phyloP scores from a whole-genome alignment of 2,329 filamentous ascomycete species.

The Macrophomina phaseolina region DNA sequence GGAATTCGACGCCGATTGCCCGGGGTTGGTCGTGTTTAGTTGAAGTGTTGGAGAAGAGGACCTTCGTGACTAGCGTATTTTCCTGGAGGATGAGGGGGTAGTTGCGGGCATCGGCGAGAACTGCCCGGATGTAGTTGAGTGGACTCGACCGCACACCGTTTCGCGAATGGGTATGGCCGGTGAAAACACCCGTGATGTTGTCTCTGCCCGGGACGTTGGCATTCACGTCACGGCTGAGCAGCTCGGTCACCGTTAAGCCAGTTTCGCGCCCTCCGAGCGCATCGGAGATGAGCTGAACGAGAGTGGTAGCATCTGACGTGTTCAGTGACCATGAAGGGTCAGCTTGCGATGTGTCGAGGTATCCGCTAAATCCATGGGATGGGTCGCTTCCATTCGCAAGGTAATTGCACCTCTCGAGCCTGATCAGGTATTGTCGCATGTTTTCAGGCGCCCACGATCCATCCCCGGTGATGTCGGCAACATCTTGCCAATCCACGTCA shows the following conservation, averaged over 20 bases:
- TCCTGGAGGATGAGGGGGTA: conserved; percentile 63
- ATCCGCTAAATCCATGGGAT: conserved; percentile 65
- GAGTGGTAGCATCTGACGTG: conserved; percentile 36
- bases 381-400: conserved; percentile 45
- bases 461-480: conserved; percentile 65
- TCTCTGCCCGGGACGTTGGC: conserved; percentile 41
- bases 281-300: conserved; percentile 44
- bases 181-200: conserved; percentile 1
- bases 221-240: conserved; percentile 61
- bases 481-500: conserved; percentile 64
- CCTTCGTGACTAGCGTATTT: conserved; percentile 69
- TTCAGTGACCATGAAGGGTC: conserved; percentile 56
- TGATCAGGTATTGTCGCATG: conserved; percentile 63
- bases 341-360: conserved; percentile 59
- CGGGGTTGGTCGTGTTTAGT: conserved; percentile 42
- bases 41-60: conserved; percentile 67
- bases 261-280: conserved; percentile 32
- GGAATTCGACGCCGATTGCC: conserved; percentile 51
- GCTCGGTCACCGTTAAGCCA: conserved; percentile 48
- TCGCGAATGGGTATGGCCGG: conserved; percentile 39
- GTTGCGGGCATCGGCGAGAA: conserved; percentile 47
- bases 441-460: conserved; percentile 61
- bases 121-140: conserved; percentile 37
- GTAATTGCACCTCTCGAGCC: conserved; percentile 62
- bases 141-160: conserved; percentile 60